Evolutionary conservation across 1,284 basidiomycete genomes (phyloP).

Genomic region (Schizophyllum commune): DNA sequence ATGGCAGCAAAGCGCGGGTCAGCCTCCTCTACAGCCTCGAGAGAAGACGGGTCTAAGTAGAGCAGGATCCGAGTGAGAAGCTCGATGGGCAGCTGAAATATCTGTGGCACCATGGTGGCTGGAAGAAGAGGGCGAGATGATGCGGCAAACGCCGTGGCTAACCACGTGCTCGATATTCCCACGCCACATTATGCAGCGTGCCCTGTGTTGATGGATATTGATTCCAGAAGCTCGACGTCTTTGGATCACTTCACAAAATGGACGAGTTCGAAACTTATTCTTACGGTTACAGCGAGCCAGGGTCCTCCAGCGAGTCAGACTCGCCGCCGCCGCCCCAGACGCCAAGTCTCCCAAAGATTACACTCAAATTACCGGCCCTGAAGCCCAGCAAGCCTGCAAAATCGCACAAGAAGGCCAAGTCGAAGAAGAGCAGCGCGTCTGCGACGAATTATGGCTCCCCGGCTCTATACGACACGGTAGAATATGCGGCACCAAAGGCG

Average conservation of each 20-base stretch:
- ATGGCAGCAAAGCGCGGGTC: background rate
- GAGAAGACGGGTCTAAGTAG: background rate
- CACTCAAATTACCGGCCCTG: conserved; percentile 44
- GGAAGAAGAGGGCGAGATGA: background rate
- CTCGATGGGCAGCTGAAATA: background rate
- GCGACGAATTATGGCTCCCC: conserved; percentile 12
- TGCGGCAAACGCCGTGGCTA: too few relatives aligned
- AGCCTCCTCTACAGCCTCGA: background rate
- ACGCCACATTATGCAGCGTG: background rate
- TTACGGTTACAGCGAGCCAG: background rate
- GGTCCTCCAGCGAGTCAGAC: background rate
- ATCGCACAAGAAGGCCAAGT: conserved; percentile 24
- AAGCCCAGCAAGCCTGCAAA: conserved; percentile 31
- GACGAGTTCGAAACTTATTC: background rate
- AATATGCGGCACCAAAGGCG: conserved; percentile 27
- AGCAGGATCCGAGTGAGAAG: background rate
- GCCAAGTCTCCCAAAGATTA: conserved; percentile 21
- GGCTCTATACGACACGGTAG: background rate
- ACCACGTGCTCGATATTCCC: background rate
- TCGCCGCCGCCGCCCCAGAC: background rate
- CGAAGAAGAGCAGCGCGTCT: conserved; percentile 23
- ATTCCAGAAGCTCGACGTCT: background rate
- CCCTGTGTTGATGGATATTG: background rate
- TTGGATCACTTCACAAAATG: background rate
- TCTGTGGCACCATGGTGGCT: background rate